phyloP scores from a whole-genome alignment of 2,329 filamentous ascomycete species.

The Chaetomiaceae sp. region DNA sequence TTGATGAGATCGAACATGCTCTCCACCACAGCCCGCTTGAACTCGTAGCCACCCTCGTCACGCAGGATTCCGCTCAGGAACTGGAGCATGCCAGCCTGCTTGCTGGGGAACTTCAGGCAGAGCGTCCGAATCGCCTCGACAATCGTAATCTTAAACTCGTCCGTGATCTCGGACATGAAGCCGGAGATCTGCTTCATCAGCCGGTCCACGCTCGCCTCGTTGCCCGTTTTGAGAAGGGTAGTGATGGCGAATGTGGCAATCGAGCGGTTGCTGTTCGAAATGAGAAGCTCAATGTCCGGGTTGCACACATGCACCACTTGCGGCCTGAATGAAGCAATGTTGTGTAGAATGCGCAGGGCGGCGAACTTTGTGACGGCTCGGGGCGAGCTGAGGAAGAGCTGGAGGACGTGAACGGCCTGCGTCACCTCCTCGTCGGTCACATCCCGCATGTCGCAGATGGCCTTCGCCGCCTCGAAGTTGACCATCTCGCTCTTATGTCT shows the following conservation, averaged over 20 bases:
- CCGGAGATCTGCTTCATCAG: constrained; percentile 98
- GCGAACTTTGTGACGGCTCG: constrained; percentile 96
- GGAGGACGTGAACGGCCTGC: constrained; percentile 89
- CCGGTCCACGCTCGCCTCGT: constrained; percentile 92
- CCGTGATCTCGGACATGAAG: constrained; percentile 98
- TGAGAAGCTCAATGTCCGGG: constrained; percentile 92
- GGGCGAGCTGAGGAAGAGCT: constrained; percentile 93
- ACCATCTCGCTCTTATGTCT: constrained; percentile 99
- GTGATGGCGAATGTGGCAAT: constrained; percentile 99
- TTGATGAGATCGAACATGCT: constrained; percentile 99
- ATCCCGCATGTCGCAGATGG: constrained; percentile 90
- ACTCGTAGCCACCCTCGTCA: constrained; percentile 96
- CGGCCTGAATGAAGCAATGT: constrained; percentile 94
- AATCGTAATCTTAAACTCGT: constrained; percentile 99
- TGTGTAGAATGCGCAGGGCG: constrained; percentile 91
- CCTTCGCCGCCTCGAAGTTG: constrained; percentile 98
- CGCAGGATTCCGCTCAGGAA: constrained; percentile 96
- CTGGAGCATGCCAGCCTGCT: constrained; percentile 94
- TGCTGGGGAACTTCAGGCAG: constrained; percentile 95
- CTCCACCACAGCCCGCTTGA: constrained; percentile 95
- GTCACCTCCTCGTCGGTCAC: constrained; percentile 86
- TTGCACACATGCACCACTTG: constrained; percentile 89
- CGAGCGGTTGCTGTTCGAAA: constrained; percentile 93
- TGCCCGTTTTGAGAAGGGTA: constrained; percentile 94
- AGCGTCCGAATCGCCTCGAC: constrained; percentile 95